Evolutionary conservation across 2,329 filamentous ascomycete species (phyloP).

Genomic region (Tolypocladium sp.): DNA sequence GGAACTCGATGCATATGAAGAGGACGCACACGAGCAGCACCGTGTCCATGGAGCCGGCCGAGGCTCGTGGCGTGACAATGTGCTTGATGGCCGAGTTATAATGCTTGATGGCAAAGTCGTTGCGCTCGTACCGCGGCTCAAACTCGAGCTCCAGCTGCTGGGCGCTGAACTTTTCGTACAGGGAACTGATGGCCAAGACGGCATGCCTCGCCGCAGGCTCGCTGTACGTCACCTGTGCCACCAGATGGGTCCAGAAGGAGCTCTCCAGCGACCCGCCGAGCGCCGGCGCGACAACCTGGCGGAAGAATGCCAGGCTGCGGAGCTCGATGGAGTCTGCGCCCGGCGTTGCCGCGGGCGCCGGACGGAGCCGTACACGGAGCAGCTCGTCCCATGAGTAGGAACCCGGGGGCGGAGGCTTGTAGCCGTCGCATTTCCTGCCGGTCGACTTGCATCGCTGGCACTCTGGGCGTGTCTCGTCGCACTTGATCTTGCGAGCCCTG

Average conservation of each 20-base stretch:
- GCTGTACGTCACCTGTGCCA: conserved; percentile 25
- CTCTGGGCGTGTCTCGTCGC: conserved; percentile 42
- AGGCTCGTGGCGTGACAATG: conserved; percentile 13
- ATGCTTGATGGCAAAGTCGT: conserved; percentile 25
- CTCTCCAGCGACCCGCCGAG: conserved; percentile 25
- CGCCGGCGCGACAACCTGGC: conserved; percentile 23
- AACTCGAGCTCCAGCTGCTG: conserved; percentile 6
- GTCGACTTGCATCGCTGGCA: conserved; percentile 43
- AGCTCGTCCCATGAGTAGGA: conserved; percentile 25
- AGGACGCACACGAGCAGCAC: conserved; percentile 30
- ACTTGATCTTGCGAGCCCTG: conserved; percentile 48
- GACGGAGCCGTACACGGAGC: conserved; percentile 13
- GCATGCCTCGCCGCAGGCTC: conserved; percentile 28
- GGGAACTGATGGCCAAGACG: conserved; percentile 27
- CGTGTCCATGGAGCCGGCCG: conserved; percentile 15
- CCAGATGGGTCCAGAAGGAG: conserved; percentile 31
- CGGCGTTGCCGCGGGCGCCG: conserved; percentile 11
- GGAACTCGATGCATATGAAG: conserved; percentile 34
- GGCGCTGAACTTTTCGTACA: conserved; percentile 21
- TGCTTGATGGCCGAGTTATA: conserved; percentile 31
- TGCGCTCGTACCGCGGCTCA: conserved; percentile 2
- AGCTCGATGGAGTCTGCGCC: conserved; percentile 11
- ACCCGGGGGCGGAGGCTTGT: conserved; percentile 23
- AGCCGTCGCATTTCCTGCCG: conserved; percentile 46
- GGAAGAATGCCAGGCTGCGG: conserved; percentile 27